phyloP scores from a whole-genome alignment of 768 basidiomycete species.

The Dentipellis sp. region DNA sequence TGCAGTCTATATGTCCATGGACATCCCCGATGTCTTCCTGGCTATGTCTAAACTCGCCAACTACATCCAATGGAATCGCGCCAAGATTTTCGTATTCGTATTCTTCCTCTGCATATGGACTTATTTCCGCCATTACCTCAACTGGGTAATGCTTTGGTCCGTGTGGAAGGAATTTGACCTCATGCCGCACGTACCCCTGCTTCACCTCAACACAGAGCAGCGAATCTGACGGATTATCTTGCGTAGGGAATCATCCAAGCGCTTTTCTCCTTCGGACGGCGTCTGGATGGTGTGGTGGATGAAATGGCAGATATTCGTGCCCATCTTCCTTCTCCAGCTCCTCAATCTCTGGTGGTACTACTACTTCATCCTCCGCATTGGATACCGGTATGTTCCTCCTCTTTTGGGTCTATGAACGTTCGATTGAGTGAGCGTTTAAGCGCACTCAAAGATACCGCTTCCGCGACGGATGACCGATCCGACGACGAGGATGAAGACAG shows the following conservation, averaged over 20 bases:
- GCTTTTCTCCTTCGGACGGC: conserved; percentile 54
- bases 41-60: conserved; percentile 88
- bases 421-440: not conserved
- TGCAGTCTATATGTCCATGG: conserved; percentile 94
- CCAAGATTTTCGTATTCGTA: conserved; percentile 55
- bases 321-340: conserved; percentile 65
- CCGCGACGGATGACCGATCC: conserved; percentile 68
- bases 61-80: conserved; percentile 63
- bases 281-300: conserved; percentile 72
- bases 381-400: conserved; percentile 45
- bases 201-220: not conserved
- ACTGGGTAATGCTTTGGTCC: conserved; percentile 79
- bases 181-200: conserved; percentile 48
- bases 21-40: conserved; percentile 83
- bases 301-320: conserved; percentile 69
- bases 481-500: conserved; percentile 45
- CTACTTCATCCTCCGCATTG: conserved; percentile 65
- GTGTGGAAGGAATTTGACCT: conserved; percentile 73
- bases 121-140: conserved; percentile 91
- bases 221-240: not conserved
- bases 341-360: conserved; percentile 94
- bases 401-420: not conserved
- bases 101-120: conserved; percentile 67
- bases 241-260: conserved; percentile 41
- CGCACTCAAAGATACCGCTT: not conserved